Evolutionary conservation across 345 rosid genomes (phyloP).

Genomic region (Acer yangbiense): DNA sequence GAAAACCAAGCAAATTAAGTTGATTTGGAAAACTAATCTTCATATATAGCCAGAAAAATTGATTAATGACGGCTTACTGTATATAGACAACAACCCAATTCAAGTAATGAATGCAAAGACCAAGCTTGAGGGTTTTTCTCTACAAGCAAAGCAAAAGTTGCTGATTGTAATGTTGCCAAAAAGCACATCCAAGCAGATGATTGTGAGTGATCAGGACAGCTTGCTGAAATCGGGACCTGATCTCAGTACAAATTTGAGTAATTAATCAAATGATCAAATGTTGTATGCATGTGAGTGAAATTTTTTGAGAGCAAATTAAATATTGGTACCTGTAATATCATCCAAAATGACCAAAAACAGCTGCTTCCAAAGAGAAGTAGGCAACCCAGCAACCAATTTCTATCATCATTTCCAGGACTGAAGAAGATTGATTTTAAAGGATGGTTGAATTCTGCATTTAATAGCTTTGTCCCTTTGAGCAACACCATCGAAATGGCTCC

Average conservation of each 20-base stretch:
- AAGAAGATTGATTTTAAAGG: constrained; percentile 6
- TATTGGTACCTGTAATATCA: constrained; percentile 51
- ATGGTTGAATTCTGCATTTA: constrained; percentile 30
- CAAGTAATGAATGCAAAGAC: constrained; percentile 42
- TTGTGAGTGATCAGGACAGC: constrained; percentile 51
- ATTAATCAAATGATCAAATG: too few relatives aligned
- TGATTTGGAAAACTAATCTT: background rate
- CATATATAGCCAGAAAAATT: background rate
- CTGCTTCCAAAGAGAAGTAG: constrained; percentile 46
- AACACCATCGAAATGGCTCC: constrained; percentile 72
- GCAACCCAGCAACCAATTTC: constrained; percentile 57
- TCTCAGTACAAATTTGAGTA: background rate
- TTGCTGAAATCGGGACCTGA: constrained; percentile 50
- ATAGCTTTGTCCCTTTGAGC: constrained; percentile 52
- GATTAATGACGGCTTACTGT: constrained; percentile 30
- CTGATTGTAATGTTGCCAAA: constrained; percentile 47
- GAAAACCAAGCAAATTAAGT: background rate
- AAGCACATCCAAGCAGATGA: constrained; percentile 60
- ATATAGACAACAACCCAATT: constrained; percentile 44
- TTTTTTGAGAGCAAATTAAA: too few relatives aligned
- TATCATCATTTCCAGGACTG: constrained; percentile 22
- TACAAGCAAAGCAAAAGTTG: constrained; percentile 35
- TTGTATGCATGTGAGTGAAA: background rate
- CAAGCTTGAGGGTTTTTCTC: constrained; percentile 32
- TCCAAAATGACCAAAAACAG: constrained; percentile 61